Conservation (phyloP, 2,329 filamentous ascomycete genomes). For the Ceratocystis harringtonii region DNA sequence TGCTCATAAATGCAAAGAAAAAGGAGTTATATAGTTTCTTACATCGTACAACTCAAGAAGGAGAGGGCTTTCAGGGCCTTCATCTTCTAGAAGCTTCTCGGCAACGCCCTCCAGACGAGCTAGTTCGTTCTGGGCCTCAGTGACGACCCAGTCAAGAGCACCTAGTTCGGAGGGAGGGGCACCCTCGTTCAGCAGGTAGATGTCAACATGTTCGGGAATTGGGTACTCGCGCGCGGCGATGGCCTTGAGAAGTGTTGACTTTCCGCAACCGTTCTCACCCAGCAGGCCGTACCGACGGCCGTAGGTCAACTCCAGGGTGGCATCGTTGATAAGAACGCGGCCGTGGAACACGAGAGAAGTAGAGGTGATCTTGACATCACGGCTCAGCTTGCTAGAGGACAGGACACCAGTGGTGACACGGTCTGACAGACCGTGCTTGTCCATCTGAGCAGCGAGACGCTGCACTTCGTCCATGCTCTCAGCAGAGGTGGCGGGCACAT, state of each 20-base stretch:
- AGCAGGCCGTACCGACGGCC: conserved; percentile 86
- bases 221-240: conserved; percentile 90
- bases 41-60: conserved; percentile 94
- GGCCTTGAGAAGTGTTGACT: conserved; percentile 92
- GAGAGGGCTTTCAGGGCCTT: conserved; percentile 79
- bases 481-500: conserved; percentile 53
- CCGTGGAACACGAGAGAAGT: conserved; percentile 94
- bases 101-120: conserved; percentile 75
- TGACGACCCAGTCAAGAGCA: conserved; percentile 94
- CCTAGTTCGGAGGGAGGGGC: conserved; percentile 78
- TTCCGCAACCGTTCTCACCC: conserved; percentile 98
- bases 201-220: conserved; percentile 90
- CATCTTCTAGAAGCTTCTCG: conserved; percentile 78
- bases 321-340: conserved; percentile 86
- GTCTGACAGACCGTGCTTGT: conserved; percentile 91
- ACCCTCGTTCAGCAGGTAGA: conserved; percentile 96
- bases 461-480: conserved; percentile 68
- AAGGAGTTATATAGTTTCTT: conserved; percentile 25
- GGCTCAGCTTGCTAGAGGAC: conserved; percentile 65
- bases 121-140: conserved; percentile 84
- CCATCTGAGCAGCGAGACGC: conserved; percentile 82
- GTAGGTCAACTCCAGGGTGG: conserved; percentile 82
- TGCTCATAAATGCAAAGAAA: conserved; percentile 4
- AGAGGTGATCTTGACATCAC: conserved; percentile 95
- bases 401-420: conserved; percentile 96